phyloP scores from a whole-genome alignment of 805 yeast genomes.

The Kluyveromyces dobzhanskii region DNA sequence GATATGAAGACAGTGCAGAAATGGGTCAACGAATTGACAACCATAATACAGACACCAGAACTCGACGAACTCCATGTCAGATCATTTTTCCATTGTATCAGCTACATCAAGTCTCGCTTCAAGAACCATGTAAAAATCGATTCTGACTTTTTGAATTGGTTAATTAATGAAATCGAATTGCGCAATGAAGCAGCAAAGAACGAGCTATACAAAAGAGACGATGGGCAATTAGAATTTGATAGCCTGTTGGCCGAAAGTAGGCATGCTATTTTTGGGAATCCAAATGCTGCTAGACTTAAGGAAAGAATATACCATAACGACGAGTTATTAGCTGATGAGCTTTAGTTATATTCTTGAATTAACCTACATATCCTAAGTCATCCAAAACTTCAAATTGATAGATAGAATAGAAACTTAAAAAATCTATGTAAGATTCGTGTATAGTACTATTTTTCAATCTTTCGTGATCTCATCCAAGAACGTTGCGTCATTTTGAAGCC shows the following conservation, averaged over 20 bases:
- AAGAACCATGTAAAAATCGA: conserved; percentile 27
- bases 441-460: conserved; percentile 6
- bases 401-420: too few species aligned
- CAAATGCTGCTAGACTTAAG: conserved; percentile 53
- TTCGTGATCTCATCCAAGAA: conserved; percentile 50
- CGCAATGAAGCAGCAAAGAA: conserved; percentile 21
- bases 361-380: too few species aligned
- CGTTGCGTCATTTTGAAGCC: conserved; percentile 71
- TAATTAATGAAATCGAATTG: conserved; percentile 37
- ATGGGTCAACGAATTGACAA: conserved; percentile 23
- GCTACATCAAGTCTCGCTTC: conserved; percentile 28
- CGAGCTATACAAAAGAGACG: conserved; percentile 23
- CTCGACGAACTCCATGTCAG: conserved; percentile 36
- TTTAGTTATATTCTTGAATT: neutral
- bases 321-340: neutral
- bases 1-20: conserved; percentile 10
- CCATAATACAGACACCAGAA: conserved; percentile 19
- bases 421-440: too few species aligned
- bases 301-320: conserved; percentile 35
- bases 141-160: conserved; percentile 53
- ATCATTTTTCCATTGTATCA: conserved; percentile 33
- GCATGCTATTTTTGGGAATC: conserved; percentile 72
- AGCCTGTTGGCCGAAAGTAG: conserved; percentile 39
- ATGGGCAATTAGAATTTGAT: conserved; percentile 31
- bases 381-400: too few species aligned